Base-by-base conservation (phyloP, 192 early-diverging fungal species). In the Coemansia sp. region DNA sequence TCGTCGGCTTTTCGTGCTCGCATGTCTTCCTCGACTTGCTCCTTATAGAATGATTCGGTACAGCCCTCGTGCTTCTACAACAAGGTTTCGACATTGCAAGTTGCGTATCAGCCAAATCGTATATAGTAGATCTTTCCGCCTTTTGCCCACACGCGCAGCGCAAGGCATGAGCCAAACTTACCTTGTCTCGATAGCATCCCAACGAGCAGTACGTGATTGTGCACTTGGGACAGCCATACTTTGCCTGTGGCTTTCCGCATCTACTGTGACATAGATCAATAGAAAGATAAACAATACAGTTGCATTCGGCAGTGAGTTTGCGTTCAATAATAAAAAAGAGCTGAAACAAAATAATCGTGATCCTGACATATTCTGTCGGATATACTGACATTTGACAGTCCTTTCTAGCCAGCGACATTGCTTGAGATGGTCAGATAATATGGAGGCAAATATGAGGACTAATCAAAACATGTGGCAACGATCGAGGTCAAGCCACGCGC, bases 201-300 rank as follows among this genome's bases (percentile, higher is more conserved):
- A 81, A 67, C 27, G 78, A 75, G 65, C 78, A 81, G 24, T 81
- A 81, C 11, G 66, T 17, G 14, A 72, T 71, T 6, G 25, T 24
- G 60, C 78, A 81, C 45, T 75, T 81, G n/a, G 78, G 78, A 25
- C 78, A 81, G 62, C 62, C 72, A 42, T 81, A 81, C 54, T 81
- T 81, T 64, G 78, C 78, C 17, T 59, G 38, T 2, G 69, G 73
- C 39, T 81, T 81, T 9, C 39, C 60, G 56, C 78, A 81, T 39
- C 65, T 78, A 74, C 62, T 64, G 17, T 7, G 17, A 15, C 17
- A 32, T 19, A 54, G 4, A 25, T 27, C 24, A 27, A 51, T 4
- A 49, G 32, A 35, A 35, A n/a, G n/a, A n/a, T n/a, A 10, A 19
- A 10, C 7, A 22, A 46, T 8, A 9, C 24, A 31, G 2, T n/a